Evolutionary conservation across 2,329 filamentous ascomycete species (phyloP), one percentile per base, ranked within the genome.

Genomic region (Arthrobotrys megalospora): DNA sequence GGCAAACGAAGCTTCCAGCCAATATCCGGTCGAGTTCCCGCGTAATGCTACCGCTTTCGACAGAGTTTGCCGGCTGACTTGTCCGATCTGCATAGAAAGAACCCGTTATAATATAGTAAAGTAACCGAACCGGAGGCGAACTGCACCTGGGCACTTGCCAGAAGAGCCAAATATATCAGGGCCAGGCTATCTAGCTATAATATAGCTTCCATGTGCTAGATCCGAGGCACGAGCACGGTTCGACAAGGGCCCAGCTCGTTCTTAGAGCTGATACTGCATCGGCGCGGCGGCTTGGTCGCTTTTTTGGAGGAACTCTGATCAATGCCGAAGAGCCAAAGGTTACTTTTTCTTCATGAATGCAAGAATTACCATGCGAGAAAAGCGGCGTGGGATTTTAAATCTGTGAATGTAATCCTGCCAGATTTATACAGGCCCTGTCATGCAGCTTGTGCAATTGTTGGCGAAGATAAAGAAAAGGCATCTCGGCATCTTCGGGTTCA

Each of bases 101-200:
- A n/a, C n/a, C n/a, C n/a, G n/a, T n/a, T n/a, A n/a, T n/a, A n/a
- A n/a, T n/a, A n/a, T n/a, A n/a, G n/a, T n/a, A n/a, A n/a, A n/a
- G n/a, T n/a, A n/a, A n/a, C n/a, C n/a, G n/a, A n/a, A n/a, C n/a
- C n/a, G n/a, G n/a, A n/a, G n/a, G n/a, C n/a, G n/a, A n/a, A n/a
- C n/a, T n/a, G n/a, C n/a, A n/a, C n/a, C n/a, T n/a, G n/a, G n/a
- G n/a, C n/a, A n/a, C n/a, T n/a, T n/a, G n/a, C n/a, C n/a, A n/a
- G n/a, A n/a, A n/a, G n/a, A n/a, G 16, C 14, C 45, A 3, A 47
- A 47, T 47, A 19, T 47, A 47, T 47, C 10, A 47, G 19, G 45
- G 45, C 45, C n/a, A 47, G 45, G 45, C 45, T 47, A 47, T 47
- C n/a, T n/a, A n/a, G n/a, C n/a, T n/a, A n/a, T n/a, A 47, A 47